Evolutionary conservation across 2,329 filamentous ascomycete species (phyloP).

Genomic region (Aureobasidium musti): DNA sequence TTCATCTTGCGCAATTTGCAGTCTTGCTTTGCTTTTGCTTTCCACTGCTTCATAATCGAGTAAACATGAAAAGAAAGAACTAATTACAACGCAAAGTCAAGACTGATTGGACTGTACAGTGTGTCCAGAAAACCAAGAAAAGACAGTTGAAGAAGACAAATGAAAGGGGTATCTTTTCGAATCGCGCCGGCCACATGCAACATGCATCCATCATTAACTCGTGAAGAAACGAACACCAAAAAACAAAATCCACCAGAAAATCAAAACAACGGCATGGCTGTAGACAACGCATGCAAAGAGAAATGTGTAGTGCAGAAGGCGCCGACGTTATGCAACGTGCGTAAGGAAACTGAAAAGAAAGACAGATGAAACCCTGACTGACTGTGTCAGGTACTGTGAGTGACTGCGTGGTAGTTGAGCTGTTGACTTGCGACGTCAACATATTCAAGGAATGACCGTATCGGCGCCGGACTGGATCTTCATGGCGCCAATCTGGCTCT

Average conservation of each 20-base stretch:
- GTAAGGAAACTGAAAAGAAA: neutral
- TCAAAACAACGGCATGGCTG: neutral
- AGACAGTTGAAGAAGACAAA: neutral
- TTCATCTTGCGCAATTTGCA: constrained; percentile 9
- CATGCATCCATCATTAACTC: constrained; percentile 25
- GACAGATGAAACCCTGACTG: neutral
- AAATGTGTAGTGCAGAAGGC: neutral
- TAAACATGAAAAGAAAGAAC: neutral
- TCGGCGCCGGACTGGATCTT: constrained; percentile 11
- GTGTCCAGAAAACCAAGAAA: neutral
- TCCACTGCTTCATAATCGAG: neutral
- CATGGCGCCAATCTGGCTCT: constrained; percentile 6
- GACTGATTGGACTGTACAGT: neutral
- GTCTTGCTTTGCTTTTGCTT: neutral
- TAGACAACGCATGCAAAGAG: neutral
- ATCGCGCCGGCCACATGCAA: constrained; percentile 24
- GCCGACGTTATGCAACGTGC: neutral
- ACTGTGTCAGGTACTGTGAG: constrained; percentile 4
- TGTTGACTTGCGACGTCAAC: neutral
- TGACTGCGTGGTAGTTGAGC: neutral
- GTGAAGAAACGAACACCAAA: constrained; percentile 3
- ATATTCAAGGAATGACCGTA: constrained; percentile 9
- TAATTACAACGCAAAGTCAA: constrained; percentile 10
- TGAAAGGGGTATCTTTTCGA: constrained; percentile 13
- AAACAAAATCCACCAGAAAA: neutral